Percentiles rank a stretch among this genome's conserved stretches.
Evolutionary conservation across 2,329 filamentous ascomycete species (phyloP).

Genomic region (Aspergillus fumigatiaffinis): DNA sequence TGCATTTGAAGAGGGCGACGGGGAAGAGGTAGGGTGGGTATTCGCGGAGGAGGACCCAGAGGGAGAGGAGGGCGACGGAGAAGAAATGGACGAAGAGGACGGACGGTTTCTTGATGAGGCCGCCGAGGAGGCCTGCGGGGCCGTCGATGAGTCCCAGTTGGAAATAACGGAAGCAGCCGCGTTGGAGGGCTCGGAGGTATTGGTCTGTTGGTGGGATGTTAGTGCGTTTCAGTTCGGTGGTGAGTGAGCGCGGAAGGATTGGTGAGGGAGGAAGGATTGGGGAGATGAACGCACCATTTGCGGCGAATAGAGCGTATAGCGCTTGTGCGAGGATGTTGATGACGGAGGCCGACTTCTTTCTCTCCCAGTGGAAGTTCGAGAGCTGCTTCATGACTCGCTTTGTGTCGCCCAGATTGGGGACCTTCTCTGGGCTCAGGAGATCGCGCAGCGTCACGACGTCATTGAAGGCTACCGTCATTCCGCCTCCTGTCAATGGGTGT

Average conservation of each 20-base stretch:
- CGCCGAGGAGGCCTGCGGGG: conserved; percentile 76
- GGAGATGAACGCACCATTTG: conserved; percentile 51
- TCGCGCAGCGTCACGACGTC: conserved; percentile 76
- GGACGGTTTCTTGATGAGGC: conserved; percentile 71
- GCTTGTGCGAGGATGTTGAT: conserved; percentile 98
- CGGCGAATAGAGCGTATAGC: conserved; percentile 86
- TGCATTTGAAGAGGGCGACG: conserved; percentile 59
- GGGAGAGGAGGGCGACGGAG: conserved; percentile 79
- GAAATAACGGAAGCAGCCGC: conserved; percentile 93
- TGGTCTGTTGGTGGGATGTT: conserved; percentile 42
- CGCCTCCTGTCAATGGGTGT: conserved; percentile 93
- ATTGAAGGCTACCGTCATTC: conserved; percentile 97
- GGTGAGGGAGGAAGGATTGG: no score
- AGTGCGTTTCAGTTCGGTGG: conserved; percentile 5
- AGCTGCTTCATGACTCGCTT: conserved; percentile 65
- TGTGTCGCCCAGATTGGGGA: conserved; percentile 68
- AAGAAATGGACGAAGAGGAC: conserved; percentile 93
- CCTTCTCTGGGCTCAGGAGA: conserved; percentile 64
- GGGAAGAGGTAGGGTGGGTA: conserved; percentile 56
- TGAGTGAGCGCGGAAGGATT: not conserved
- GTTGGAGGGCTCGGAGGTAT: conserved; percentile 74
- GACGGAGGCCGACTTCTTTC: conserved; percentile 77
- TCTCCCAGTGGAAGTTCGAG: conserved; percentile 75
- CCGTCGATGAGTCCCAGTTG: conserved; percentile 68
- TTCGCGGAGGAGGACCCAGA: conserved; percentile 64